Base-by-base conservation (phyloP, 768 basidiomycete genomes). In the Peribolospora baueri region DNA sequence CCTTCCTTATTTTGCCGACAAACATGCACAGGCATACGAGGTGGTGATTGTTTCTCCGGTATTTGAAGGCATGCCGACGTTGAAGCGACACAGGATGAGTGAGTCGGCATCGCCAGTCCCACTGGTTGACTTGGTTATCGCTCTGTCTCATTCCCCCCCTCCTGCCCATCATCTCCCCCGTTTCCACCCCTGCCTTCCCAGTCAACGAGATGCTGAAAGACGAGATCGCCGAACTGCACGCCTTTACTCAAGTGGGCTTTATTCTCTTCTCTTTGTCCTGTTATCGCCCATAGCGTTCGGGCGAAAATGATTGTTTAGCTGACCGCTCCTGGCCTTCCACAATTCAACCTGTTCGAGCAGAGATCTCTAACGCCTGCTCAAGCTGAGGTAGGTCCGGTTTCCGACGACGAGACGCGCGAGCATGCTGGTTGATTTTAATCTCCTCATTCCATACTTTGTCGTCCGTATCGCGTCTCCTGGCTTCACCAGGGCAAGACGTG, bases 181-280 rank as follows among this genome's bases (percentile, higher is more conserved):
- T 7, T 43, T 52, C 8, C 7, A 2, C 7, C 10, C 37, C 7
- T 8, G 6, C 7, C 8, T 11, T 3, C 5, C 10, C 54, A 63
- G 62, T 63, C 50, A 63, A 63, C 56, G 61, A 59, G 6, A 55
- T 57, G 38, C 58, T 63, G 36, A 62, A 61, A 53, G 61, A 60
- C 9, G 62, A 63, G 54, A 63, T 63, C 39, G 62, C 58, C 3
- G 58, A 59, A 48, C 57, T 63, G 46, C 62, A 63, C 54, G 62
- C 62, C 5, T 63, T 63, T 51, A 59, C 61, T 0, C 62, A 63
- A 52, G 62, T 61, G 5, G 4, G 60, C 0, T 42, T 11, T n/a
- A 11, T 46, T n/a, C 37, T 0, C 41, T 46, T 3, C 3, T 47
- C 7, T 3, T 37, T 8, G 2, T 38, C 5, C 13, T 39, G n/a